A percentile compares a stretch with the other conserved stretches of the same genome.
phyloP scores from a whole-genome alignment of 495 filamentous ascomycete species.

The Podospora sp. region DNA sequence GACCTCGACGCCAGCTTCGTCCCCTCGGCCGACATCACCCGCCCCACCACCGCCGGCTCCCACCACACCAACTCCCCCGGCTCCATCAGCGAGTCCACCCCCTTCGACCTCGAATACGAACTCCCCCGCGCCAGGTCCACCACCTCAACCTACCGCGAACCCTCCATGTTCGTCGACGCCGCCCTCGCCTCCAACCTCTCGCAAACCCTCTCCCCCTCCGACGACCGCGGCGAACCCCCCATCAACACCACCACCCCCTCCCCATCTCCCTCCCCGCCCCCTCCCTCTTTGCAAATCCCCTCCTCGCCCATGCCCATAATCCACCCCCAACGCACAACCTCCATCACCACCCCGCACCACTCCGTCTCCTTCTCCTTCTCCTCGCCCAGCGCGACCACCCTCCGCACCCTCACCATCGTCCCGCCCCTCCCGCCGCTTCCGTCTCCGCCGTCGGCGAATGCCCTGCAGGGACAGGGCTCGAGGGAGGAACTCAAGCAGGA shows the following conservation, averaged over 20 bases:
- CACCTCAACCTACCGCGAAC: slow-evolving; percentile 8
- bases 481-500: slow-evolving; percentile 18
- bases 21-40: slow-evolving; percentile 3
- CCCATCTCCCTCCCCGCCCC: neutral
- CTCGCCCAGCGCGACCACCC: slow-evolving; percentile 1
- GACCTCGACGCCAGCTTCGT: slow-evolving; percentile 15
- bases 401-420: slow-evolving; percentile 6
- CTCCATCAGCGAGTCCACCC: slow-evolving; percentile 13
- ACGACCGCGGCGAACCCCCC: neutral
- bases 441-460: slow-evolving; percentile 16
- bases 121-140: neutral
- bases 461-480: slow-evolving; percentile 12
- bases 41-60: slow-evolving; percentile 17
- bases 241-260: neutral
- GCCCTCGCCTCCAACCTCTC: neutral
- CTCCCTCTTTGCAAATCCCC: neutral
- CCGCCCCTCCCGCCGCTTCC: slow-evolving; percentile 15
- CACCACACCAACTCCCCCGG: slow-evolving; percentile 14
- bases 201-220: neutral
- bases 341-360: slow-evolving; percentile 4
- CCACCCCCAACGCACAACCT: slow-evolving; percentile 5
- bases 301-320: neutral
- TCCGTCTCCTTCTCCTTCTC: slow-evolving; percentile 10
- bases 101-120: slow-evolving; percentile 24
- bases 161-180: slow-evolving; percentile 18